These are phyloP conservation scores for Danielia oregonensis DNA, from an alignment of 805 yeast genomes.

Conservation along the genomic window DNA sequence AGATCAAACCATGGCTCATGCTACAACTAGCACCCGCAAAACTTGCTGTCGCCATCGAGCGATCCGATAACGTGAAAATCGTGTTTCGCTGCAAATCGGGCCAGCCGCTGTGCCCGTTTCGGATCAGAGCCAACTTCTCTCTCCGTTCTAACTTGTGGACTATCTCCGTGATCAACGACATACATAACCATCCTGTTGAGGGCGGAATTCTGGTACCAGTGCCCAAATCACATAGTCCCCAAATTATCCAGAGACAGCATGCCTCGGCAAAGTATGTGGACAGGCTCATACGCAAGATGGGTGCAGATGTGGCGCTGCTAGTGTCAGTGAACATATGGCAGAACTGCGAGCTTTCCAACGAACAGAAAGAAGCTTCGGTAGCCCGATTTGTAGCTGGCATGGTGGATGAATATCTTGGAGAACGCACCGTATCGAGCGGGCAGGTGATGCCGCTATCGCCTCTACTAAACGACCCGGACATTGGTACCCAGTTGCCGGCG, in stretches of 20 bases:
- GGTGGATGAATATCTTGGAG: slow-evolving; percentile 5
- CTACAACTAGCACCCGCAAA: slow-evolving; percentile 38
- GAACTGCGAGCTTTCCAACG: slow-evolving; percentile 1
- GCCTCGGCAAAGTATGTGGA: slow-evolving; percentile 3
- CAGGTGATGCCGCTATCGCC: slow-evolving; percentile 29
- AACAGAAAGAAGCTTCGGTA: slow-evolving; percentile 5
- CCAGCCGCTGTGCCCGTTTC: slow-evolving; percentile 49
- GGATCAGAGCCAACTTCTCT: slow-evolving; percentile 61
- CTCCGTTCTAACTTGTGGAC: slow-evolving; percentile 53
- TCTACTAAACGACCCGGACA: slow-evolving; percentile 23
- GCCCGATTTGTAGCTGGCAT: slow-evolving; percentile 3
- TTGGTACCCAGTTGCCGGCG: slow-evolving; percentile 20
- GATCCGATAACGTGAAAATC: slow-evolving; percentile 58
- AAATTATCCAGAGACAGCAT: too few relatives aligned
- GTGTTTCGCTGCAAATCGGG: slow-evolving; percentile 56
- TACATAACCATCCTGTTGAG: slow-evolving; percentile 47
- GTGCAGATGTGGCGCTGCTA: slow-evolving; percentile 1
- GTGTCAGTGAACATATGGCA: slow-evolving; percentile 2
- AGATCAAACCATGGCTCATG: slow-evolving; percentile 62
- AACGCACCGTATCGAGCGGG: background rate
- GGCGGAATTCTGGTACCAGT: background rate
- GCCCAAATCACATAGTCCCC: background rate
- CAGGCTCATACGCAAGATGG: background rate
- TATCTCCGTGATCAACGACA: slow-evolving; percentile 55
- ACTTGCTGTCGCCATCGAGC: slow-evolving; percentile 58